Base-by-base conservation (phyloP, 2,329 filamentous ascomycete species). In the Mycosphaerelloides madeirae region DNA sequence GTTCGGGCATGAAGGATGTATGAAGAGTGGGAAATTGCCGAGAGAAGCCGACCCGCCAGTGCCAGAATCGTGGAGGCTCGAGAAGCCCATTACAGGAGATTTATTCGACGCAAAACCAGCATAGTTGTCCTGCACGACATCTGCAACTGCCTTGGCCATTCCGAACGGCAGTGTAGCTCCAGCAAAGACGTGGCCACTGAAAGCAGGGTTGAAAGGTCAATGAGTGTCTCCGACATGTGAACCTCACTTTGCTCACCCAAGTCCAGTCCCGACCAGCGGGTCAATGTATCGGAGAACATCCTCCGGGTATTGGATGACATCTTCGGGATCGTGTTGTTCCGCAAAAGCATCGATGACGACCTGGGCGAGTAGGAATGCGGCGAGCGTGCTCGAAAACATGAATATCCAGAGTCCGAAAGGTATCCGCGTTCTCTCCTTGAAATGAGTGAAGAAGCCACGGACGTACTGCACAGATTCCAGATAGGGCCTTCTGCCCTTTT, bases 21-120 rank as follows among this genome's bases (percentile, higher is more conserved):
- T 73, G 49, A 87, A 87, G 2, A 87, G 69, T 0, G 84, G 80
- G 41, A 87, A 87, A 57, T 85, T 86, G 12, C 84, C 84, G 18
- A 87, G 66, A 2, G 81, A 86, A 0, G 83, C 78, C 69, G 60
- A 38, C n/a, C 52, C 52, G 34, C 57, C 73, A 16, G 72, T 75
- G 12, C 73, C 73, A 35, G 66, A 70, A 48, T 76, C 73, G 53
- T 77, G 74, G 63, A 74, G 70, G 3, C 54, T 57, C 7, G 63
- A 67, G 50, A 72, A 71, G 5, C 68, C 69, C 12, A 65, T 69
- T 20, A 72, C 60, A 15, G 64, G 64, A 40, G 60, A 65, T 11
- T 61, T 59, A 40, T 71, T 68, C 5, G 68, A 72, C 7, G 75
- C 72, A 57, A 79, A 81, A 0, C 77, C 78, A 31, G 46, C 52